A percentile compares a stretch with the other conserved stretches of the same genome.
Conservation (phyloP, 345 rosid species). For the Nephelium lappaceum region DNA sequence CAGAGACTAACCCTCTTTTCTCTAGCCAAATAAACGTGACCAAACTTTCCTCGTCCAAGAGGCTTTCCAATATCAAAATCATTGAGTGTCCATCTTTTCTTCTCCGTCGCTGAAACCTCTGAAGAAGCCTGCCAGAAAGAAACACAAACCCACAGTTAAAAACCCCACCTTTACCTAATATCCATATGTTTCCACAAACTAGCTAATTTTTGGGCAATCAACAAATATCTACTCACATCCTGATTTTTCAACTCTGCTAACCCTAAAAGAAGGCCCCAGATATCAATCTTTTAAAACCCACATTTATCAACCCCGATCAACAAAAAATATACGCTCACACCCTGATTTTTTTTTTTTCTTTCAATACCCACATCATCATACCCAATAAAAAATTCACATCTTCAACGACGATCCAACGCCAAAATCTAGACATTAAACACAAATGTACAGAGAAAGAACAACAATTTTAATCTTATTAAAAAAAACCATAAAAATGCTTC, state of each 20-base stretch:
- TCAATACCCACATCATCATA: neutral
- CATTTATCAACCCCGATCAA: neutral
- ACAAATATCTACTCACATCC: neutral
- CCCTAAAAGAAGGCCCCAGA: conserved; percentile 4
- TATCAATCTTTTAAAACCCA: neutral
- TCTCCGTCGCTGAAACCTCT: conserved; percentile 53
- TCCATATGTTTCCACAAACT: neutral
- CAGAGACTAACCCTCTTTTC: conserved; percentile 71
- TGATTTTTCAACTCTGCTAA: neutral
- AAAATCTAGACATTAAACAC: neutral
- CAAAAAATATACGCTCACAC: too few relatives aligned
- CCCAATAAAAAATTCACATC: conserved; percentile 9
- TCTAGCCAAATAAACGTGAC: conserved; percentile 92
- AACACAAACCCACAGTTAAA: conserved; percentile 8
- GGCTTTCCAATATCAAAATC: conserved; percentile 97
- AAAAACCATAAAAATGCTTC: neutral
- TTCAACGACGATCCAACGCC: neutral
- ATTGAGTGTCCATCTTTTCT: conserved; percentile 74
- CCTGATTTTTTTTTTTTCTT: too few relatives aligned
- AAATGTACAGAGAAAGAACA: neutral
- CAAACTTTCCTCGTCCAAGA: conserved; percentile 93
- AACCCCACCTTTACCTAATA: neutral
- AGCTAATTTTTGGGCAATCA: neutral
- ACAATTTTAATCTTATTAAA: too few relatives aligned
- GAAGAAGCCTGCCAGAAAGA: conserved; percentile 51